Conservation (phyloP, 305 asterid species). For the Solanum hybrid region DNA sequence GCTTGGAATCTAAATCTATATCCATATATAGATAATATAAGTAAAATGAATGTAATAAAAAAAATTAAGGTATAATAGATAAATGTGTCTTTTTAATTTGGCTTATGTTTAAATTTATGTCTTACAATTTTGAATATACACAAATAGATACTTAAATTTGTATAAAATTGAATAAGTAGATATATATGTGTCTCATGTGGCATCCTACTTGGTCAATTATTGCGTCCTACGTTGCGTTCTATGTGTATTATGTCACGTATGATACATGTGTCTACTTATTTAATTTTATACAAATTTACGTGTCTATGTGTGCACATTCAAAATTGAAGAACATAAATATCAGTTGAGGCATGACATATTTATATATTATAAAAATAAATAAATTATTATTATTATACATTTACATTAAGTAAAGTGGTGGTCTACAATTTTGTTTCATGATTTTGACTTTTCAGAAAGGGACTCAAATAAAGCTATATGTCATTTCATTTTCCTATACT, state of each 20-base stretch:
- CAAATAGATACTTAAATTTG: no score
- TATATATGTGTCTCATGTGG: background rate
- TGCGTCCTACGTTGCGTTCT: background rate
- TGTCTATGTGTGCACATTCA: fast-evolving
- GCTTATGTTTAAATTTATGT: fast-evolving
- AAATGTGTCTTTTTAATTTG: no score
- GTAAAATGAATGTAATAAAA: background rate
- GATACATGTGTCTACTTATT: background rate
- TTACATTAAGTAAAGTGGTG: background rate
- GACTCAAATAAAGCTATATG: background rate
- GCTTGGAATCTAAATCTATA: background rate
- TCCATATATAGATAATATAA: background rate
- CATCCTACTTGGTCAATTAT: background rate
- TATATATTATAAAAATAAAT: no score
- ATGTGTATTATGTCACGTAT: background rate
- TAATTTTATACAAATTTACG: no score
- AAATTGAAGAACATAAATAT: background rate
- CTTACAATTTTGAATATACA: background rate
- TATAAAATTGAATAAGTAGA: no score
- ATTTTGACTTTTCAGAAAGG: constrained; percentile 16
- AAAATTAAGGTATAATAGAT: no score
- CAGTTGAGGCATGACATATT: no score
- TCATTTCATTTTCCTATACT: background rate
- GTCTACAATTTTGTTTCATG: constrained; percentile 9
- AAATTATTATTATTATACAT: background rate